phyloP scores from a whole-genome alignment of 2,329 filamentous ascomycete species.

The Calonectria henricotiae region DNA sequence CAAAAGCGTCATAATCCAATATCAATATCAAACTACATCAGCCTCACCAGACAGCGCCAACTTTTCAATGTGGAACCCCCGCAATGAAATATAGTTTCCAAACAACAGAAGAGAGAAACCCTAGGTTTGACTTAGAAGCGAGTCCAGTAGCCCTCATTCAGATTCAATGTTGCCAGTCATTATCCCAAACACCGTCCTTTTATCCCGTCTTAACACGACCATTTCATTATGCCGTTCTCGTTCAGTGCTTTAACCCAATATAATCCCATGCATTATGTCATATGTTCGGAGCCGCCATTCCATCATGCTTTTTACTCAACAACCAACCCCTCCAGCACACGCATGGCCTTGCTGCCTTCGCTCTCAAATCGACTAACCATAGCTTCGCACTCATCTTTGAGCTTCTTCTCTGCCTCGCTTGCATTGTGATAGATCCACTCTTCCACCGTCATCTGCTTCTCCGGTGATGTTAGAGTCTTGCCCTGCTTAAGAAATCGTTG shows the following conservation, averaged over 20 bases:
- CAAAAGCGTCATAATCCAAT: conserved; percentile 16
- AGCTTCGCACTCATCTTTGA: conserved; percentile 86
- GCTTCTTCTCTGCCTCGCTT: conserved; percentile 81
- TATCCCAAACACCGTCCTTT: conserved; percentile 36
- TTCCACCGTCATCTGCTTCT: conserved; percentile 93
- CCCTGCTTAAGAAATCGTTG: conserved; percentile 70
- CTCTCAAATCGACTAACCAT: conserved; percentile 88
- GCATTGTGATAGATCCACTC: conserved; percentile 93
- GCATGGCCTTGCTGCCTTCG: conserved; percentile 85
- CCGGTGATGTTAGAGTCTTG: conserved; percentile 78
- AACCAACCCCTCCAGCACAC: conserved; percentile 81
- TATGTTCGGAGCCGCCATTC: conserved; percentile 15
- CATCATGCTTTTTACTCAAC: conserved; percentile 60
- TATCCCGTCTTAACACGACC: conserved; percentile 21
- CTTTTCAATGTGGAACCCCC: conserved; percentile 1
- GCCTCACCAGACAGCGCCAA: conserved; percentile 18
- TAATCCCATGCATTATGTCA: conserved; percentile 26
- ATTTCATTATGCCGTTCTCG: conserved; percentile 32
- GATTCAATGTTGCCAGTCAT: conserved; percentile 31
- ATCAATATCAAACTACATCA: conserved; percentile 6
- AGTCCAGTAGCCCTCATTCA: conserved; percentile 19
- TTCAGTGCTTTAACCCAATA: conserved; percentile 18
- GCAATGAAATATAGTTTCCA: conserved; percentile 8
- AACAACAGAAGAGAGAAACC: conserved; percentile 16
- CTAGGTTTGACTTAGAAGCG: conserved; percentile 12